Evolutionary conservation across 2,329 filamentous ascomycete genomes (phyloP).

Genomic region (Ramularia collo-cygni): DNA sequence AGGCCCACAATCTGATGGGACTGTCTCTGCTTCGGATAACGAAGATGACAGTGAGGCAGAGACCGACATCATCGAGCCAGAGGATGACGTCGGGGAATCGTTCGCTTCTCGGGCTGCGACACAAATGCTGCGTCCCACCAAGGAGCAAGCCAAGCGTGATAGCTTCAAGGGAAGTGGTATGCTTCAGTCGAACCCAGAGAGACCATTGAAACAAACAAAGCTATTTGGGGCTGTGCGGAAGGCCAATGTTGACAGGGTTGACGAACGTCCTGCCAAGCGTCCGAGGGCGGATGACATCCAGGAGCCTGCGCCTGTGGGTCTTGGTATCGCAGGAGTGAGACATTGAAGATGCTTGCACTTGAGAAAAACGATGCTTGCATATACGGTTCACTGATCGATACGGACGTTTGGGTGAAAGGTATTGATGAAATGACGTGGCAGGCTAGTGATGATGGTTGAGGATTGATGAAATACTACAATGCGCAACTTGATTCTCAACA

Average conservation of each 20-base stretch:
- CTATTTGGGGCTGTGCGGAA: conserved; percentile 58
- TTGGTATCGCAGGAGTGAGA: conserved; percentile 24
- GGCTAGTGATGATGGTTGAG: too few species aligned
- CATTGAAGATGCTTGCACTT: conserved; percentile 13
- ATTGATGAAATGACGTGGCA: too few species aligned
- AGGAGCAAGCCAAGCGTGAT: conserved; percentile 31
- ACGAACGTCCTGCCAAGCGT: conserved; percentile 42
- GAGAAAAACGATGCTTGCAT: too few species aligned
- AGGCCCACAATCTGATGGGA: conserved; percentile 46
- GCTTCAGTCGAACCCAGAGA: conserved; percentile 13
- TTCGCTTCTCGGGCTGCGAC: conserved; percentile 73
- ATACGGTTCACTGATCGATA: too few species aligned
- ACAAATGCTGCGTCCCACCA: conserved; percentile 49
- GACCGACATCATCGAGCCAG: conserved; percentile 54
- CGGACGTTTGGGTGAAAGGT: too few species aligned
- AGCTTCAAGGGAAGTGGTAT: conserved; percentile 33
- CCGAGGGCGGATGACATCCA: conserved; percentile 40
- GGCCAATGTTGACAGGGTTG: conserved; percentile 36
- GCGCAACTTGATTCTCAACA: too few species aligned
- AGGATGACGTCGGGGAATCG: conserved; percentile 60
- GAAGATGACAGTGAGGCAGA: conserved; percentile 46
- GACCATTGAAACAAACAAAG: conserved; percentile 50
- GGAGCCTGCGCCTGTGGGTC: conserved; percentile 29
- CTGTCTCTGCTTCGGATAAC: conserved; percentile 63
- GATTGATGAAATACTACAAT: too few species aligned